Percentiles rank a stretch among this genome's conserved stretches.
phyloP scores from a whole-genome alignment of 257 asterid genomes.

The Nicotiana obtusifolia region DNA sequence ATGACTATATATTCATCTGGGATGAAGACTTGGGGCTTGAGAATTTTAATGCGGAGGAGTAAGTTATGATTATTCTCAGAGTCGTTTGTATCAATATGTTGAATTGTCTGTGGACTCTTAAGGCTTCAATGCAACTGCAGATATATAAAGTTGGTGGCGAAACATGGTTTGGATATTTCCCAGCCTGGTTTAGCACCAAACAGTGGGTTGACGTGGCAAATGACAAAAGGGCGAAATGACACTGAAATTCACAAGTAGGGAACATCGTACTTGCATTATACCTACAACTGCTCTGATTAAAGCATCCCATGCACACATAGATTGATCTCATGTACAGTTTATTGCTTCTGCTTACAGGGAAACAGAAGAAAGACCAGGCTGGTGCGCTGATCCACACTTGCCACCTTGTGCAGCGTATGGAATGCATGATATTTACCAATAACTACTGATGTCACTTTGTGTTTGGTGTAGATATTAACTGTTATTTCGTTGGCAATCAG shows the following conservation, averaged over 20 bases:
- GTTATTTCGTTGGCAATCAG: constrained; percentile 28
- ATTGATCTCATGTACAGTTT: constrained; percentile 10
- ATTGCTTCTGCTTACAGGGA: constrained; percentile 38
- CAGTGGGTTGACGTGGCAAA: constrained; percentile 83
- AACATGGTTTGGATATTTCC: constrained; percentile 77
- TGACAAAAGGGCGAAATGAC: constrained; percentile 70
- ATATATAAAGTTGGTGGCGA: constrained; percentile 62
- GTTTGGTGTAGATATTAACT: neutral
- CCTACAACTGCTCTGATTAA: neutral
- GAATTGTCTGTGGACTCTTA: neutral
- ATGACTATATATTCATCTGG: constrained; percentile 83
- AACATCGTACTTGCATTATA: neutral
- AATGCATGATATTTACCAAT: neutral
- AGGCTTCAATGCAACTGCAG: constrained; percentile 28
- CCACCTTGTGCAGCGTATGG: constrained; percentile 99
- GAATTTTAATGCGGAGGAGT: constrained; percentile 77
- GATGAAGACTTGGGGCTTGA: constrained; percentile 91
- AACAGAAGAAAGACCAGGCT: constrained; percentile 80
- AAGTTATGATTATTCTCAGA: constrained; percentile 22
- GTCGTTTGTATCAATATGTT: constrained; percentile 1
- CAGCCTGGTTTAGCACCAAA: constrained; percentile 89
- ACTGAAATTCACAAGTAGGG: constrained; percentile 85
- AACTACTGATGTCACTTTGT: neutral
- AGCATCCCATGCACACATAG: neutral
- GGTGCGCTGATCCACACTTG: constrained; percentile 80